Evolutionary conservation across 805 yeast species (phyloP), one percentile per base, ranked within the genome.

Genomic region (Candida ovalis): DNA sequence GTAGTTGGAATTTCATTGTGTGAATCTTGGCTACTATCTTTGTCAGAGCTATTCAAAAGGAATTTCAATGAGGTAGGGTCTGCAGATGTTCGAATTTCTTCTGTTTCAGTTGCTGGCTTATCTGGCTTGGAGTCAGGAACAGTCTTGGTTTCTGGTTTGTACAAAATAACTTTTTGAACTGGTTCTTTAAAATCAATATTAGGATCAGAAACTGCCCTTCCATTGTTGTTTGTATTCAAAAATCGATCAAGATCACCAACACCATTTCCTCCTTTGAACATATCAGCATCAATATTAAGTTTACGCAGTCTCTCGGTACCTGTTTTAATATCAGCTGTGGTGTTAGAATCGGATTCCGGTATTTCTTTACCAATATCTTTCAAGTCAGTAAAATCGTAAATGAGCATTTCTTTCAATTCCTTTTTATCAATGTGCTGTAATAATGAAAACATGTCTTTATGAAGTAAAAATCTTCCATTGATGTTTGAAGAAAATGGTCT

Each of bases 401-500:
- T 45, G 4, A 54, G 35, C 46, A 56, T 52, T 19, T 52, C 46
- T 30, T 55, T 59, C 5, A 45, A 40, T 22, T 49, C 56, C 24
- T 53, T 53, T 21, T 56, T 60, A 40, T 59, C 62, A 35, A 68
- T 52, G 27, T 59, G 54, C 24, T 54, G 55, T 13, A 63, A 42
- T 42, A 67, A 45, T 9, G 59, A 50, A 13, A 49, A 52, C 22
- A 67, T 41, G 27, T 55, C 48, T 4, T 52, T 50, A 50, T 69
- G 71, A 19, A 63, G 36, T 15, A 59, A 46, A 38, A 69, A 64
- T 38, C 67, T 50, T 19, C 66, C 62, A 12, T 57, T 53, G 2
- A 69, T 43, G 18, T 53, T 49, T 2, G 57, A 52, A 3, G 69
- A 59, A 40, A 63, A 66, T 9, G 73, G 73, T 46, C 73, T 55